Base-by-base conservation (phyloP, 352 stramenopile species). In the Hyaloperonospora brassicae region DNA sequence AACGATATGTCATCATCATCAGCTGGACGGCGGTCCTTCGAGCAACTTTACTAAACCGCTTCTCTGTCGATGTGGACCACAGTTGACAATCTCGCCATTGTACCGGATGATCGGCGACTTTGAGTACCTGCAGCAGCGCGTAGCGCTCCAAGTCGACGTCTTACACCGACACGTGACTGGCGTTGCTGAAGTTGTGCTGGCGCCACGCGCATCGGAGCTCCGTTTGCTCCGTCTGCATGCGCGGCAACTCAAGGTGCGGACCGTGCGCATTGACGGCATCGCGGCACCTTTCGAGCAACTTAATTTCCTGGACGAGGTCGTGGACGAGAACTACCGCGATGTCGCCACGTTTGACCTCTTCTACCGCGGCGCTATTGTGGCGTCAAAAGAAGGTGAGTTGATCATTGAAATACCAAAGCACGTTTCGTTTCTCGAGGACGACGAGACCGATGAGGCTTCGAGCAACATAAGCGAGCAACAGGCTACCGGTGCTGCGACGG, bases 71-170 rank as follows among this genome's bases (percentile, higher is more conserved):
- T 31, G 27, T 3, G 7, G 27, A 31, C 27, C 27, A 31, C 27
- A 31, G 3, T 7, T 31, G 3, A n/a, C 27, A 31, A 31, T 7
- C 27, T 3, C 3, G 27, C 27, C 27, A 31, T 31, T 31, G 27
- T 31, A 31, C 27, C 27, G 3, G 53, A 90, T 88, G 79, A 93
- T 93, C 66, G 59, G 69, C 31, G 80, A 93, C 62, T 93, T 84
- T 58, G 80, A 91, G 62, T 91, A 90, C 56, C 67, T 93, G 62
- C 79, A 93, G 63, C 80, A 93, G 72, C 80, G 80, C 47, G 73
- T 75, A 64, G 84, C 73, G 55, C 70, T 93, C 52, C 70, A 71
- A 50, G 76, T 93, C 53, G 79, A 93, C 53, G 72, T 91, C 64
- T 63, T 91, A 60, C 73, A 72, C n/a, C 64, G 67, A 36, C 64